A percentile compares a stretch with the other conserved stretches of the same genome.
Conservation (phyloP, 1,284 basidiomycete species). For the Ganoderma boninense region DNA sequence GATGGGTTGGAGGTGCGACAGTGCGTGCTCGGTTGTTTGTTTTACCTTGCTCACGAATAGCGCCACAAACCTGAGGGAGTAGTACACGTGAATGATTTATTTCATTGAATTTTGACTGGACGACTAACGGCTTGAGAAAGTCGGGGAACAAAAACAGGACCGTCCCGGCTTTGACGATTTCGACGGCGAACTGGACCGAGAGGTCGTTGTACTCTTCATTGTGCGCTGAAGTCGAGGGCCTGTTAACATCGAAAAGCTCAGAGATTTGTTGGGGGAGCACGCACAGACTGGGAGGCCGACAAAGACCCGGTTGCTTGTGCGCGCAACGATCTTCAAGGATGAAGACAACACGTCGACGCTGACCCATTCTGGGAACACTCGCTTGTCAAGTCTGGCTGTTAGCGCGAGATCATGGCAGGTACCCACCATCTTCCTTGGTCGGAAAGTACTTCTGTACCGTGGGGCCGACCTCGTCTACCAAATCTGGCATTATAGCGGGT, state of each 20-base stretch:
- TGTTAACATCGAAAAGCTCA: background rate
- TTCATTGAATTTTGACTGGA: background rate
- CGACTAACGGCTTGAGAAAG: constrained; percentile 49
- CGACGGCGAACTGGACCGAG: constrained; percentile 47
- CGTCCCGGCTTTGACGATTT: constrained; percentile 43
- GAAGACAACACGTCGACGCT: constrained; percentile 22
- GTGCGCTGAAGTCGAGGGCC: constrained; percentile 36
- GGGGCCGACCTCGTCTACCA: constrained; percentile 43
- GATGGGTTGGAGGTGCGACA: constrained; percentile 44
- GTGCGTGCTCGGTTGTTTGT: constrained; percentile 28
- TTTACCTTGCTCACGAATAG: constrained; percentile 28
- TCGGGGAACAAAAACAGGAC: constrained; percentile 48
- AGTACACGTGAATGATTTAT: background rate
- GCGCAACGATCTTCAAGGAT: constrained; percentile 34
- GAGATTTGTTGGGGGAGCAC: background rate
- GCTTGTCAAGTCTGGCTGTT: background rate
- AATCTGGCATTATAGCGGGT: constrained; percentile 33
- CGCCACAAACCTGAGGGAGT: constrained; percentile 29
- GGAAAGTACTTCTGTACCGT: constrained; percentile 42
- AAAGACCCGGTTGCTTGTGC: constrained; percentile 40
- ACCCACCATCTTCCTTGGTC: constrained; percentile 22
- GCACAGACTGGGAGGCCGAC: constrained; percentile 39
- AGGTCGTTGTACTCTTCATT: constrained; percentile 48
- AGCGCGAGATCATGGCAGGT: background rate
- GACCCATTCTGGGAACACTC: constrained; percentile 32